Conservation (phyloP, 257 asterid species). For the Paraleonurus japonicus region DNA sequence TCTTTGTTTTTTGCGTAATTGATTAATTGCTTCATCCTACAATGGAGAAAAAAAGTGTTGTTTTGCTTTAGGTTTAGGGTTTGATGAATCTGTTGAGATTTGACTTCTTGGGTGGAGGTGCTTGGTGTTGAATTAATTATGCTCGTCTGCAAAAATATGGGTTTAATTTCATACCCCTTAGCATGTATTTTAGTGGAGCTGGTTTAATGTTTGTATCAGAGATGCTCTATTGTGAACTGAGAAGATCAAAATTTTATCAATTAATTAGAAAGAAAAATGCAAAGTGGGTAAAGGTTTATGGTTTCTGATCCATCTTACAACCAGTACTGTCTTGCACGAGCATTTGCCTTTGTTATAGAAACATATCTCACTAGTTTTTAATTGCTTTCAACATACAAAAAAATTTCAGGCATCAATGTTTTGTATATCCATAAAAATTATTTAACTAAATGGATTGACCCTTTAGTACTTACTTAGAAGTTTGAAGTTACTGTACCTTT, state of each 20-base stretch:
- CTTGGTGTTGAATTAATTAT: neutral
- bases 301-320: neutral
- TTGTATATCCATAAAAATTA: neutral
- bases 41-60: neutral
- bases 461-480: neutral
- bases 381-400: too few species aligned
- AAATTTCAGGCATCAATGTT: neutral
- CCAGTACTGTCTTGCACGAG: neutral
- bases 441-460: neutral
- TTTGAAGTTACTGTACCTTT: neutral
- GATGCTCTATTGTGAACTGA: neutral
- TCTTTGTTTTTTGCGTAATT: conserved; percentile 10
- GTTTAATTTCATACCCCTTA: neutral
- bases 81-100: conserved; percentile 3
- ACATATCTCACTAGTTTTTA: neutral
- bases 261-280: neutral
- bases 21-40: neutral
- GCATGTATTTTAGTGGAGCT: neutral
- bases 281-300: neutral
- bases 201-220: neutral
- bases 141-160: neutral
- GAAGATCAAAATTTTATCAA: neutral
- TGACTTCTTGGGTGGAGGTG: neutral
- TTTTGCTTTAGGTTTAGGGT: neutral
- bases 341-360: neutral